Evolutionary conservation across 495 filamentous ascomycete genomes (phyloP).

Genomic region (Alectoria sarmentosa): DNA sequence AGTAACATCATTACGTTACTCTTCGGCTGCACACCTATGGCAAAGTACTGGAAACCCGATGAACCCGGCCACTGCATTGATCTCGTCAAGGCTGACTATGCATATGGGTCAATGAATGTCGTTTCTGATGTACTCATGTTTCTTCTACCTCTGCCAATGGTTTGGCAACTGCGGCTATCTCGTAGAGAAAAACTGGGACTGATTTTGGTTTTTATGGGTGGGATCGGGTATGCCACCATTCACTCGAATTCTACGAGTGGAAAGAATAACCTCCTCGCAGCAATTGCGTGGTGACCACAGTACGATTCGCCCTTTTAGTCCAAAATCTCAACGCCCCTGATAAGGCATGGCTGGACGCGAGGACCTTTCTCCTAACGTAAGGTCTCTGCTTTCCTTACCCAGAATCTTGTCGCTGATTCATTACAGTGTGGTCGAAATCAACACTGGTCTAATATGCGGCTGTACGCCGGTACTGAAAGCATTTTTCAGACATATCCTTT

Average conservation of each 20-base stretch:
- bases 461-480: constrained; percentile 33
- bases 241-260: background rate
- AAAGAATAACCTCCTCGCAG: constrained; percentile 14
- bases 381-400: background rate
- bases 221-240: constrained; percentile 2
- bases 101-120: constrained; percentile 12
- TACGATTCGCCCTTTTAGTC: constrained; percentile 30
- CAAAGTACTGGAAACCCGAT: constrained; percentile 30
- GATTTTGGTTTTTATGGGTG: background rate
- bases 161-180: background rate
- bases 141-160: constrained; percentile 7
- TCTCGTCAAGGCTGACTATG: constrained; percentile 24
- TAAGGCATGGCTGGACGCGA: background rate
- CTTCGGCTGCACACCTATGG: constrained; percentile 33
- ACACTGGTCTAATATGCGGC: constrained; percentile 36
- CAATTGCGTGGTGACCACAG: constrained; percentile 32
- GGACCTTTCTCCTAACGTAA: constrained; percentile 22
- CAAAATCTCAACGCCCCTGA: constrained; percentile 1
- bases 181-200: constrained; percentile 2
- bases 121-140: constrained; percentile 3
- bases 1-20: constrained; percentile 33
- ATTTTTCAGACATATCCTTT: constrained; percentile 28
- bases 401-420: background rate
- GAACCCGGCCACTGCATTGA: constrained; percentile 33
- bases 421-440: constrained; percentile 34